phyloP scores from a whole-genome alignment of 2,329 filamentous ascomycete species.

The Diaporthe helianthi region DNA sequence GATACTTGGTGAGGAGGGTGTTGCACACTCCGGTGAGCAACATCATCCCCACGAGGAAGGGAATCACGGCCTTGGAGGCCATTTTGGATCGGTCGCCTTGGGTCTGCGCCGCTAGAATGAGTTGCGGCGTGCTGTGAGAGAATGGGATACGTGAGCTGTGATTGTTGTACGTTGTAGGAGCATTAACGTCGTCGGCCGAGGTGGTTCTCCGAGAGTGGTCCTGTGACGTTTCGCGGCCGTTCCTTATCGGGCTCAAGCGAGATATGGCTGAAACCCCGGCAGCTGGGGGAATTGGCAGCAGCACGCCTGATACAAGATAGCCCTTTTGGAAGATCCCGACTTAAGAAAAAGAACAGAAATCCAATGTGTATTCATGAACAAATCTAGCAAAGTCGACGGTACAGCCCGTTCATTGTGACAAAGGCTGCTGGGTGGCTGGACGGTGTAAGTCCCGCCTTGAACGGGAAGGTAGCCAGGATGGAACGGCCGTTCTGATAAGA shows the following conservation, averaged over 20 bases:
- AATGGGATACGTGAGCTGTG: not conserved
- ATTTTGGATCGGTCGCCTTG: slow-evolving; percentile 53
- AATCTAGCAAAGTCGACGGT: slow-evolving; percentile 19
- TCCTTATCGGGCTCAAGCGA: slow-evolving; percentile 26
- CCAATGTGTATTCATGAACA: slow-evolving; percentile 31
- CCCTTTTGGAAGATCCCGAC: not conserved
- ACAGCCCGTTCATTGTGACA: slow-evolving; percentile 24
- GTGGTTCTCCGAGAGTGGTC: slow-evolving; percentile 22
- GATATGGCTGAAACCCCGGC: slow-evolving; percentile 15
- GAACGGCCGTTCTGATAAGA: slow-evolving; percentile 10
- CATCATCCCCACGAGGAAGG: slow-evolving; percentile 94
- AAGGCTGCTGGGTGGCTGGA: not conserved
- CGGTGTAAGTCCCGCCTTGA: slow-evolving; percentile 12
- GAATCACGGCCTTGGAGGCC: slow-evolving; percentile 75
- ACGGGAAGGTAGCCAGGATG: not conserved
- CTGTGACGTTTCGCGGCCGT: slow-evolving; percentile 26
- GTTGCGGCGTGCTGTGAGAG: not conserved
- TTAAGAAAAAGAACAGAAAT: not conserved
- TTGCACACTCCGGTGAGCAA: slow-evolving; percentile 95
- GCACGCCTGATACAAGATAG: not conserved
- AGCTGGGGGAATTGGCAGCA: not conserved
- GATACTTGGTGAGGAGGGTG: slow-evolving; percentile 94
- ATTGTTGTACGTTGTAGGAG: slow-evolving; percentile 2
- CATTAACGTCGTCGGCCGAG: slow-evolving; percentile 9
- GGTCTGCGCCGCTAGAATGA: not conserved